Evolutionary conservation across 2,329 filamentous ascomycete genomes (phyloP), one percentile per base, ranked within the genome.

Genomic region (Ceratocystis cubensis): DNA sequence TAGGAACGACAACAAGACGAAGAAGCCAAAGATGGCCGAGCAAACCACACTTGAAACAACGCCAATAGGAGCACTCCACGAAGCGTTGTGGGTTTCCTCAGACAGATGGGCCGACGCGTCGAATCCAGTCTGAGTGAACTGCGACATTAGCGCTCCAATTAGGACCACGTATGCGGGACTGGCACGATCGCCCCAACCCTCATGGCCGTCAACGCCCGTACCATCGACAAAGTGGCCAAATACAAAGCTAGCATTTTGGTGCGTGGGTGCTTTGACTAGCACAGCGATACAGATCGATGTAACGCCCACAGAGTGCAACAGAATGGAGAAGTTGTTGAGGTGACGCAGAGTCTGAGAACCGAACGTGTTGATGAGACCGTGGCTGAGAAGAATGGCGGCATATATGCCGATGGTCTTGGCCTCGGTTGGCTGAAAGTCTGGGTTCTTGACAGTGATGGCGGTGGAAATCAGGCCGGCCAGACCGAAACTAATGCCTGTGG

Each of bases 11-110:
- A 84, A 73, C 44, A 85, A 73, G n/a, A 84, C 79, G 70, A 84
- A 83, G 72, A 83, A 82, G n/a, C 82, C 82, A 71, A 84, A 84
- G 20, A 83, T 61, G 1, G 81, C 76, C 6, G 79, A 82, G 72
- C 82, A 81, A 3, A 79, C 79, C 25, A 84, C 80, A 0, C 80
- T 82, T 45, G 79, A 82, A 2, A 85, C 75, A 0, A 84, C 81
- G 10, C 82, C 82, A 30, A 84, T 79, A 0, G 82, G 82, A 0
- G 82, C 82, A 48, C 77, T 79, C 80, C 82, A 82, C 8, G 78
- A 77, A 2, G 82, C 82, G 25, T 81, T 81, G 20, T 76, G 75
- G 0, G 82, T 84, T 72, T 85, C 82, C 71, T 85, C 82, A 13
- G 77, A 80, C 15, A 85, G 72, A 72, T 85, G 82, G 0, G 82